Evolutionary conservation across 352 stramenopile species (phyloP).

Genomic region (Phytophthora megakarya): DNA sequence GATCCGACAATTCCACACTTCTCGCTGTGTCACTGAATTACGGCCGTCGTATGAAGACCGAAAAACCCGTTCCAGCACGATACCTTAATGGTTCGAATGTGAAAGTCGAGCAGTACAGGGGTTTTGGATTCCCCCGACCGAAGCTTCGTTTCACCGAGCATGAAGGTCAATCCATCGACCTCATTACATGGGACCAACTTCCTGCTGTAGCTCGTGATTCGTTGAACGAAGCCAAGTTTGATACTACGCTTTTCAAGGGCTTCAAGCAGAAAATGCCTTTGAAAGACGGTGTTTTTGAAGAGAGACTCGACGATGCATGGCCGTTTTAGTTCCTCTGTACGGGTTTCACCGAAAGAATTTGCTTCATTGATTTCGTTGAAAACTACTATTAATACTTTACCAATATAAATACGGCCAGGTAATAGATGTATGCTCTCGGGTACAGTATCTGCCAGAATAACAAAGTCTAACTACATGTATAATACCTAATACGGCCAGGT

Average conservation of each 20-base stretch:
- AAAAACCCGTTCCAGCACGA: conserved; percentile 3
- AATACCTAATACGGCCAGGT: no score
- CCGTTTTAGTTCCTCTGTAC: no score
- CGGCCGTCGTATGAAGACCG: neutral
- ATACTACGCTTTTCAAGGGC: neutral
- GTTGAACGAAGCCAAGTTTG: conserved; percentile 26
- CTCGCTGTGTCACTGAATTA: conserved; percentile 23
- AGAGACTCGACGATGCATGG: conserved; percentile 21
- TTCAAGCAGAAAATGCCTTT: conserved; percentile 20
- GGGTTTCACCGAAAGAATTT: no score
- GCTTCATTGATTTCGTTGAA: no score
- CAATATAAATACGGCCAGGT: no score
- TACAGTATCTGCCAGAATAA: no score
- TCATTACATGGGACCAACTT: conserved; percentile 27
- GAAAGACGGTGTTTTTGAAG: conserved; percentile 28
- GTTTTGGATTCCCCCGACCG: neutral
- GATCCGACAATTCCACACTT: conserved; percentile 15
- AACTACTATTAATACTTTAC: no score
- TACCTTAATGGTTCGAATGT: conserved; percentile 26
- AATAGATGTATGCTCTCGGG: no score
- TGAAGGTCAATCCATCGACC: conserved; percentile 15
- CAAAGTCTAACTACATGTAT: no score
- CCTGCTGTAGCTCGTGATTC: conserved; percentile 12
- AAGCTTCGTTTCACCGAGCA: conserved; percentile 20
- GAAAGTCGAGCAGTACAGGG: conserved; percentile 23